These are phyloP conservation scores for Talaromyces nanjingensis DNA, from an alignment of 495 filamentous ascomycete genomes.

Conservation along the genomic window DNA sequence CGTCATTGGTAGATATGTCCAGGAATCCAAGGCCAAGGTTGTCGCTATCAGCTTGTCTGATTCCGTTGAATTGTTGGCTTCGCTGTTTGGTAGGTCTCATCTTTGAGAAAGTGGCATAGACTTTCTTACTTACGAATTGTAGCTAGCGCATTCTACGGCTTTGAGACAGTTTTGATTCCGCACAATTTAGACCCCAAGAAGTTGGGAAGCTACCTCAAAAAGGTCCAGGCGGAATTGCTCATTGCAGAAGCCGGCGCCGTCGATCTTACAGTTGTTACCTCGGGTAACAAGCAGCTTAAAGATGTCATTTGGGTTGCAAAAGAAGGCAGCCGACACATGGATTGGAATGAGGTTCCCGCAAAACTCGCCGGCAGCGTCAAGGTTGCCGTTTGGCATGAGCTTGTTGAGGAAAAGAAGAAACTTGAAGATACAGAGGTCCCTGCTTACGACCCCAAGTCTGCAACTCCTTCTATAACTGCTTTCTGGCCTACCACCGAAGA, in stretches of 20 bases:
- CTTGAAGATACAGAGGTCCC: slow-evolving; percentile 42
- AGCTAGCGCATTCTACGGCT: slow-evolving; percentile 73
- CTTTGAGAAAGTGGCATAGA: slow-evolving; percentile 7
- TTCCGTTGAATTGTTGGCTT: slow-evolving; percentile 75
- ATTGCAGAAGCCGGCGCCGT: slow-evolving; percentile 84
- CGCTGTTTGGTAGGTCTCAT: slow-evolving; percentile 50
- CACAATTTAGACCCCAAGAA: slow-evolving; percentile 62
- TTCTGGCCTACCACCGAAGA: slow-evolving; percentile 61
- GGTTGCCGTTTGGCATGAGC: slow-evolving; percentile 81
- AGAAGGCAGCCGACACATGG: slow-evolving; percentile 83
- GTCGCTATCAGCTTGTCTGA: slow-evolving; percentile 92
- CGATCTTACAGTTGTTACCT: slow-evolving; percentile 65
- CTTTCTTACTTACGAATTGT: slow-evolving; percentile 10
- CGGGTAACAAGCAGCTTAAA: slow-evolving; percentile 60
- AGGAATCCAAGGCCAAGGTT: slow-evolving; percentile 58
- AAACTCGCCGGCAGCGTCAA: slow-evolving; percentile 63
- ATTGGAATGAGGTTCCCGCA: slow-evolving; percentile 76
- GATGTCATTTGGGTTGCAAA: slow-evolving; percentile 93
- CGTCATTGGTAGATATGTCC: slow-evolving; percentile 71
- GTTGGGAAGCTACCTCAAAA: slow-evolving; percentile 61
- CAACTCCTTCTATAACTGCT: slow-evolving; percentile 46
- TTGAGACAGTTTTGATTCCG: slow-evolving; percentile 76
- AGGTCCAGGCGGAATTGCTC: slow-evolving; percentile 67
- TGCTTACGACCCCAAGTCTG: slow-evolving; percentile 37
- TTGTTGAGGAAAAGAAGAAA: slow-evolving; percentile 57